Evolutionary conservation across 768 basidiomycete species (phyloP), one percentile per base, ranked within the genome.

Genomic region (Boletus rubropictus): DNA sequence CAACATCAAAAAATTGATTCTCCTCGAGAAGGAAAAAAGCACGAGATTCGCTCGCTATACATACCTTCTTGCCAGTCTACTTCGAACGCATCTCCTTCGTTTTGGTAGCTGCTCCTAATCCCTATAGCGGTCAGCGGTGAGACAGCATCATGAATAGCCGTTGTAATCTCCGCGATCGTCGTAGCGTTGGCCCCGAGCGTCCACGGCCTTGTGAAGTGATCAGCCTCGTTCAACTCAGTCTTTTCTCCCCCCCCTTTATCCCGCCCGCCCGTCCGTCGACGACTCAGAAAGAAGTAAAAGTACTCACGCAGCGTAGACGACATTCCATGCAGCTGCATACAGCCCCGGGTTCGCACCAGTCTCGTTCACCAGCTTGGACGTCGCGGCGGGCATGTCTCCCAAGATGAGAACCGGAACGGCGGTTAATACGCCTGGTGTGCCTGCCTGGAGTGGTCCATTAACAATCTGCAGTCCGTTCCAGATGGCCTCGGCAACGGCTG

Each of bases 41-140:
- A 24, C 15, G n/a, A 32, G 11, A 10, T 1, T 11, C 27, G 15
- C 27, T 8, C 21, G 15, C 27, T 5, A 18, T n/a, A n/a, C 7
- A 7, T 37, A 54, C 56, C 33, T 41, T 46, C 38, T 44, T 62
- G 54, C 57, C 57, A 61, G 31, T 57, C 29, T 5, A 1, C n/a
- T 17, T 61, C 59, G 34, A 50, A 61, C 5, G 47, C 20, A 18
- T 46, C 46, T 3, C 42, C 61, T 43, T 61, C 58, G 29, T 54
- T 60, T 22, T 60, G 58, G 51, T 63, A 61, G 35, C 58, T 60
- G 14, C 52, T 37, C 29, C 14, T 49, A 31, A 57, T 35, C 11
- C 55, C 60, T 11, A 63, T 21, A 0, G 49, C 46, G 7, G 42
- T 36, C 40, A 63, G 22, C 0, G 58, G 55, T 8, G 34, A 18